These are phyloP conservation scores for Suhomyces atakaporum DNA, from an alignment of 1,139 yeast species.

Conservation along the genomic window DNA sequence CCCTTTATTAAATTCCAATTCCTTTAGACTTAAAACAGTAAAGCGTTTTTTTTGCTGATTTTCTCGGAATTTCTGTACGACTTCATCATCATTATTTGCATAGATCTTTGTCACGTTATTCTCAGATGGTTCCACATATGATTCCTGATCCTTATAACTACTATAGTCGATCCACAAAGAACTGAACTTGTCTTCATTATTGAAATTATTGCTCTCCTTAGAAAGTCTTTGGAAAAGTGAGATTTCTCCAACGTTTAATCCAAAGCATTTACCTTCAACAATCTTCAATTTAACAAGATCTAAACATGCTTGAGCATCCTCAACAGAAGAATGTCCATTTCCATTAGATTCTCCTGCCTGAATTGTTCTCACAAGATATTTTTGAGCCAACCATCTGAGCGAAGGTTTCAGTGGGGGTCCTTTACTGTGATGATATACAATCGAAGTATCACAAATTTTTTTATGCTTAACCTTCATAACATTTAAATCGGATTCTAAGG, in stretches of 20 bases:
- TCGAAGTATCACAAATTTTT: constrained; percentile 66
- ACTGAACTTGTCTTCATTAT: constrained; percentile 15
- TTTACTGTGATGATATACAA: constrained; percentile 67
- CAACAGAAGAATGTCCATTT: constrained; percentile 81
- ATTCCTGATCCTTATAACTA: constrained; percentile 15
- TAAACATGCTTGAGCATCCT: constrained; percentile 81
- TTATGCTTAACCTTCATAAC: constrained; percentile 64
- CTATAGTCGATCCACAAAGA: constrained; percentile 46
- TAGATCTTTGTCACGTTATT: constrained; percentile 29
- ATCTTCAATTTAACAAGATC: constrained; percentile 74
- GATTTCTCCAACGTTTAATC: constrained; percentile 47
- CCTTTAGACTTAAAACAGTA: constrained; percentile 57
- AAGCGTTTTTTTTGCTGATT: constrained; percentile 44
- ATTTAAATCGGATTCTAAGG: constrained; percentile 66
- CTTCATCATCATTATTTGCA: constrained; percentile 61
- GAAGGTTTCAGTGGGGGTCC: constrained; percentile 85
- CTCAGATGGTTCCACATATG: constrained; percentile 26
- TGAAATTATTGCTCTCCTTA: constrained; percentile 3
- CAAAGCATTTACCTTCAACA: constrained; percentile 64
- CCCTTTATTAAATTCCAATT: constrained; percentile 50
- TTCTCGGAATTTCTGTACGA: constrained; percentile 42
- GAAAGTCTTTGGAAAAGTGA: constrained; percentile 31
- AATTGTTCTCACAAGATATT: constrained; percentile 56
- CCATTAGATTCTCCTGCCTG: constrained; percentile 56
- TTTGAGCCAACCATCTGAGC: constrained; percentile 63